A percentile compares a stretch with the other conserved stretches of the same genome.
Conservation (phyloP, 176 grass and related monocot species). For the Thalia dealbata region DNA sequence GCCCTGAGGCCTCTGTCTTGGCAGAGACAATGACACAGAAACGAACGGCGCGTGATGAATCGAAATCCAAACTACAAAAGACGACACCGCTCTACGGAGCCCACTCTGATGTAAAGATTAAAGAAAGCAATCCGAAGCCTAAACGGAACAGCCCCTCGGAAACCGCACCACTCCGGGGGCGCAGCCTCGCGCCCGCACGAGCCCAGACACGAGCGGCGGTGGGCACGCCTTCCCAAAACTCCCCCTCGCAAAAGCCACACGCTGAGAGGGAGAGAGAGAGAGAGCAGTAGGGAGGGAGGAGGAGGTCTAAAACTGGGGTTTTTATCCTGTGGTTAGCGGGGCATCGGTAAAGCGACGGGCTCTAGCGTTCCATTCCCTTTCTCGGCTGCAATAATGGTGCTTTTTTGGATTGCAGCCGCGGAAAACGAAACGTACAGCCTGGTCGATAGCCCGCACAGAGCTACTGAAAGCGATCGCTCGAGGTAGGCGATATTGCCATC, state of each 20-base stretch:
- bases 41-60: background rate
- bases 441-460: conserved; percentile 1
- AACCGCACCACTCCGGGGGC: conserved; percentile 20
- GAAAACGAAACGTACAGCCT: conserved; percentile 16
- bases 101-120: background rate
- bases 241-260: background rate
- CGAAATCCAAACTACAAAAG: background rate
- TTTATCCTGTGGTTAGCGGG: background rate
- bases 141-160: conserved; percentile 6
- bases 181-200: conserved; percentile 27
- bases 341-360: conserved; percentile 1
- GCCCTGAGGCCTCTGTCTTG: background rate
- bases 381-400: conserved; percentile 10
- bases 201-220: conserved; percentile 21
- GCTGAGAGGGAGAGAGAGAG: background rate
- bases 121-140: background rate
- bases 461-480: conserved; percentile 21
- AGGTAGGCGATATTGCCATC: conserved; percentile 5
- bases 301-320: background rate
- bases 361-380: conserved; percentile 15
- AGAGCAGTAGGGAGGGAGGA: background rate
- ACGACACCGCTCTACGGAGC: background rate
- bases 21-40: background rate
- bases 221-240: conserved; percentile 23
- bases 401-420: background rate